Evolutionary conservation across 345 rosid genomes (phyloP).

Genomic region (Pugionium dolabratum): DNA sequence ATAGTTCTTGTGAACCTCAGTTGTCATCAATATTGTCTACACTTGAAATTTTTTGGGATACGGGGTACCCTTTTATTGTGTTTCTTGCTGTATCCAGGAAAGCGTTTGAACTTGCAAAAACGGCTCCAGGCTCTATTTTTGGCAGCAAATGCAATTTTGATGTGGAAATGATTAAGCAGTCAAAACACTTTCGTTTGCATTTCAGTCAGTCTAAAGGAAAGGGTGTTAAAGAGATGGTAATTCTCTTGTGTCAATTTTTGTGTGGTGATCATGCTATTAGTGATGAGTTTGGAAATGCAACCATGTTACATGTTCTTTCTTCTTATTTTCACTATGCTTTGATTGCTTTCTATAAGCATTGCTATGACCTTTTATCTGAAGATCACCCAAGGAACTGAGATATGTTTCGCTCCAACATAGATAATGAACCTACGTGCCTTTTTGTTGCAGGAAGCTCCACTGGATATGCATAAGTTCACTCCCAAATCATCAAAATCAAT

Average conservation of each 20-base stretch:
- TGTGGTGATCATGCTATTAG: background rate
- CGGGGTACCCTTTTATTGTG: conserved; percentile 24
- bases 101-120: conserved; percentile 79
- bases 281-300: conserved; percentile 16
- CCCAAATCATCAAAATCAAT: conserved; percentile 51
- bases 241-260: conserved; percentile 20
- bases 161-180: conserved; percentile 65
- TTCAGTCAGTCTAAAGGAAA: conserved; percentile 52
- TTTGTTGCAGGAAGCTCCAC: conserved; percentile 56
- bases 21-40: background rate
- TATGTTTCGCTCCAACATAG: background rate
- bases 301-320: conserved; percentile 8
- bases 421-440: background rate
- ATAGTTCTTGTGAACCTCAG: conserved; percentile 12
- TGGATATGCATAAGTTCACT: conserved; percentile 41
- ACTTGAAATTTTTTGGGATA: background rate
- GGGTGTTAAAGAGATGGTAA: conserved; percentile 40
- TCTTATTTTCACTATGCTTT: background rate
- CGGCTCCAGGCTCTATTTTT: conserved; percentile 59
- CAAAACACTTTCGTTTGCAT: conserved; percentile 57
- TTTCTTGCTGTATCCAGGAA: conserved; percentile 45
- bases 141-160: conserved; percentile 50
- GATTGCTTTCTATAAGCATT: conserved; percentile 11
- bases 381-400: background rate
- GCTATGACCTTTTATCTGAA: background rate